Base-by-base conservation (phyloP, 176 grass and related monocot species). In the Phoenix roebelenii region DNA sequence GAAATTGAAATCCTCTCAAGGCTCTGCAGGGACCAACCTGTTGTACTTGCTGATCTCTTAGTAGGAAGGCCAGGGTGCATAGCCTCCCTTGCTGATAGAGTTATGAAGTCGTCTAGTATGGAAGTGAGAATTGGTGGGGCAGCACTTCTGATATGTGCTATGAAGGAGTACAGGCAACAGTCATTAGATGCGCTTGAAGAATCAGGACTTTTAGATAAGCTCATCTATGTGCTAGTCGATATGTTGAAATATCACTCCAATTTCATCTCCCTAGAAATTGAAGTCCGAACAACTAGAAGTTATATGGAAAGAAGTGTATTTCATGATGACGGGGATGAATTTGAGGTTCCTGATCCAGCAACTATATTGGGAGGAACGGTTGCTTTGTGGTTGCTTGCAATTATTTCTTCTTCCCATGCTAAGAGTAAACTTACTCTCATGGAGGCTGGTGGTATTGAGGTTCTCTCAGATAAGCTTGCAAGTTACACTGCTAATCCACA, bases 1-100 rank as follows among this genome's bases (percentile, higher is more conserved):
- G 71, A 72, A 50, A 90, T 96, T 84, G 86, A 83, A 76, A 96
- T 96, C 55, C 84, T 96, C 23, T 77, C 86, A 74, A 90, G 69
- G 63, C 72, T 96, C 29, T 95, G 85, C 71, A 80, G 84, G 61
- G 75, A 87, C 53, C 74, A 82, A 59, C 76, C 77, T 79, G 71
- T 26, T 66, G 12, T 85, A 67, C 69, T 96, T 72, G 87, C 80
- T 82, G 86, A 96, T 65, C 75, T 71, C 70, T 82, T 96, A 70
- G 85, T 59, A 65, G 71, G 73, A 85, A 81, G 62, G 70, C 58
- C 70, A 82, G 77, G 75, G 39, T 96, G 77, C 69, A 71, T 96
- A 65, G 60, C 16, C 74, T 87, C 86, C 69, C 86, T 96, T 82
- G 80, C 72, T 32, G 55, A 23, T 66, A 90, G 86, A 87, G 54